These are phyloP conservation scores for Leishmania tarentolae DNA, from an alignment of 208 protist species.

Conservation along the genomic window DNA sequence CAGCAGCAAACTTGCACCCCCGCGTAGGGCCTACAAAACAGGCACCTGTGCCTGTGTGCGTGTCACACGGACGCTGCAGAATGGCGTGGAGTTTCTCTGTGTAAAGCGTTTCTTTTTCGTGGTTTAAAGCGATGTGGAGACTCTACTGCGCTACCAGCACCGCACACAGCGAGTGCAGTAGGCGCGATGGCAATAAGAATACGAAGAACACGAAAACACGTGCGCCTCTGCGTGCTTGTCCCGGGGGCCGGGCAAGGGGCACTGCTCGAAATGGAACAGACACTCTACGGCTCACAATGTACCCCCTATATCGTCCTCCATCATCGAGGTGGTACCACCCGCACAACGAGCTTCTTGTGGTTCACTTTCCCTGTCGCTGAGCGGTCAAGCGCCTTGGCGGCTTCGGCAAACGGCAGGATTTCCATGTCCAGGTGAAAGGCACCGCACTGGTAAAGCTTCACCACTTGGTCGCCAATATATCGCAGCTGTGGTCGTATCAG, in stretches of 20 bases:
- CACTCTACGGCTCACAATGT: neutral
- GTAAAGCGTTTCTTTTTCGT: neutral
- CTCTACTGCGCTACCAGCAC: neutral
- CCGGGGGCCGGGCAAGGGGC: neutral
- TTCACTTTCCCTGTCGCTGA: conserved; percentile 20
- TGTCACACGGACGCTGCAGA: neutral
- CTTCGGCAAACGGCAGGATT: conserved; percentile 28
- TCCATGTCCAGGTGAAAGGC: conserved; percentile 39
- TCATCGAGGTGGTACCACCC: conserved; percentile 9
- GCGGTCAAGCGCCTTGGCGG: conserved; percentile 23
- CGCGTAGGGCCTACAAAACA: neutral
- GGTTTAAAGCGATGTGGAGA: conserved; percentile 1
- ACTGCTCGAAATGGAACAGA: neutral
- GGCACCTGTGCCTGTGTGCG: neutral
- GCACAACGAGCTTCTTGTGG: conserved; percentile 27
- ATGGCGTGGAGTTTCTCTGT: neutral
- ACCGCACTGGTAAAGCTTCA: conserved; percentile 46
- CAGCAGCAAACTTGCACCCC: neutral
- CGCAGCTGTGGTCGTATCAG: conserved; percentile 44
- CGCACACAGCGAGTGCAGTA: conserved; percentile 1
- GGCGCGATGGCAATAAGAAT: neutral
- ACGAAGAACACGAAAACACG: conserved; percentile 3
- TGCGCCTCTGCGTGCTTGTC: neutral
- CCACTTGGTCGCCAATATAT: conserved; percentile 27
- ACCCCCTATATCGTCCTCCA: neutral